Evolutionary conservation across 2,329 filamentous ascomycete genomes (phyloP), one percentile per base, ranked within the genome.

Genomic region (Phyllosticta paracitricarpa): DNA sequence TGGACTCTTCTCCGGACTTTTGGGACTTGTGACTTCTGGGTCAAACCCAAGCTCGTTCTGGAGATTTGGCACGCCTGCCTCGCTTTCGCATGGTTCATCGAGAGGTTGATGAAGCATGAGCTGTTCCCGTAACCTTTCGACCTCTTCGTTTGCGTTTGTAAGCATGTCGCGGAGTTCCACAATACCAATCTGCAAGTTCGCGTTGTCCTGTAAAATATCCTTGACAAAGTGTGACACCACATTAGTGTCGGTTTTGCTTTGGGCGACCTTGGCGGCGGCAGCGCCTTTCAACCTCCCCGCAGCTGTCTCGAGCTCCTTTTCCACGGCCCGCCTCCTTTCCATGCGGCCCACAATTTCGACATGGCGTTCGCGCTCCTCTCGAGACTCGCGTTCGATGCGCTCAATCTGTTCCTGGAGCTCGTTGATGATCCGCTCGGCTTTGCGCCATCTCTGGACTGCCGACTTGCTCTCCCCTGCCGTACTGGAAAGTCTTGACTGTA

Each of bases 151-250:
- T 2, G 93, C 96, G 71, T 84, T 91, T 68, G 91, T 83, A 24
- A 99, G 81, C 85, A 99, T 87, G 71, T 96, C 92, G 19, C 92
- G 83, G 56, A 99, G 77, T 76, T 99, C 94, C 58, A 92, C 84
- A 63, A 97, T 95, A 17, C 91, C 91, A 64, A 94, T 82, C 72
- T 99, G 94, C 54, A 99, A 78, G 67, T 91, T 96, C 9, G 92
- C 91, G 70, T 99, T 99, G 73, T 99, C 94, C 69, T 96, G 88
- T 19, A 99, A 79, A 61, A 99, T 89, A 72, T 97, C 94, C 66
- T 92, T 91, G 61, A 99, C 94, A 68, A 99, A 97, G 70, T 95
- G 90, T 22, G 90, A 92, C n/a, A 97, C 90, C 48, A 96, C 90
- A 62, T 80, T 86, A 64, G 80, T 84, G 9, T 83, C 81, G 61